Evolutionary conservation across 371 early-diverging fungal species (phyloP), one percentile per base, ranked within the genome.

Genomic region (Syncephalastrum racemosum): DNA sequence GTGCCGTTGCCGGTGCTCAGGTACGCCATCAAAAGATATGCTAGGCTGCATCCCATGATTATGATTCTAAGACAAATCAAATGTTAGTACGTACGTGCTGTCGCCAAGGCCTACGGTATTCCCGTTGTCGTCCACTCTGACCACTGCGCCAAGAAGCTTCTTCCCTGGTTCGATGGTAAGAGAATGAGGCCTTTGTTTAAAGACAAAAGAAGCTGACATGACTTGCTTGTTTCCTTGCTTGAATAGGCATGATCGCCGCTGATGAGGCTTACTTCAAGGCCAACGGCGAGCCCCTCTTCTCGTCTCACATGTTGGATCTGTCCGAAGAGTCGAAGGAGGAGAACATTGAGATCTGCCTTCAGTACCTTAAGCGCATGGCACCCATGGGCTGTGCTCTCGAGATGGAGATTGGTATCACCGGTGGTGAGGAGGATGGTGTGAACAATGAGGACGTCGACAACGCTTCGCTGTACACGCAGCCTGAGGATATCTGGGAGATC

Each of bases 371-470:
- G 77, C 89, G 94, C 60, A 91, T 92, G 90, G 88, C 90, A 25
- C 80, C 85, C 56, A 90, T 94, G 70, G 82, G 88, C 67, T 84
- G 84, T 62, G 82, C 85, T 64, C 82, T 94, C 58, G 95, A 94
- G 78, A 94, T 94, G 93, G 95, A 94, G 82, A 94, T 94, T 54
- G 95, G 95, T 76, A 91, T 94, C 73, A 94, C 94, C 24, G 94
- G 95, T 73, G 95, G 95, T 63, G 95, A 94, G 79, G 95, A 94
- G 78, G 95, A 94, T 67, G 95, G 95, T 75, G 95, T 94, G 56
- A 91, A 94, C 83, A 93, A 94, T 82, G 86, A 90, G 66, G 80
- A 73, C 36, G 92, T 93, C 50, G 93, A 93, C 73, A 93, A 91
- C 67, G 81, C 88, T 58, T 58, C 88, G 20, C 82, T 94, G 12